A percentile compares a stretch with the other conserved stretches of the same genome.
Conservation (phyloP, 257 asterid genomes). For the Paraleonurus japonicus region DNA sequence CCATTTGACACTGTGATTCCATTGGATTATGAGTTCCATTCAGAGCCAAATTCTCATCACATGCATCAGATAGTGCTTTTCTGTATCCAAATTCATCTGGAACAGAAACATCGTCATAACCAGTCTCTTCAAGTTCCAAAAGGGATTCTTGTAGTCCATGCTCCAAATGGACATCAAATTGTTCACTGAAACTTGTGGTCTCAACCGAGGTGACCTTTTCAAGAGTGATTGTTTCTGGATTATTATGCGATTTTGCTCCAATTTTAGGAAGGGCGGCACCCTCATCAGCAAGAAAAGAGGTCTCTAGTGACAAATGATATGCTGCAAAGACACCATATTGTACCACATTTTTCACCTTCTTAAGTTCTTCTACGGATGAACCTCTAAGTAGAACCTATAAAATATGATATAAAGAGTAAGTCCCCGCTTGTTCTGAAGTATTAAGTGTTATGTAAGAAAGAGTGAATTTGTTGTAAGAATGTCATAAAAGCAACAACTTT, state of each 20-base stretch:
- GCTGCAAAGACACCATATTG: conserved; percentile 8
- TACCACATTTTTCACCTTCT: neutral
- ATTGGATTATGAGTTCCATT: neutral
- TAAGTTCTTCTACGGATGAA: neutral
- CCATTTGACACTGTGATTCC: neutral
- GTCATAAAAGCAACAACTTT: too few species aligned
- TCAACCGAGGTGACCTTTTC: neutral
- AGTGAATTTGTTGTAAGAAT: neutral
- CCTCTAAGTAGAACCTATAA: neutral
- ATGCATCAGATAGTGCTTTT: neutral
- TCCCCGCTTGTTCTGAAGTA: neutral
- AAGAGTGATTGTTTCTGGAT: too few species aligned
- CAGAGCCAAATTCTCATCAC: conserved; percentile 1
- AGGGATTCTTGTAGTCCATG: neutral
- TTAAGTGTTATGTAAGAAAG: neutral
- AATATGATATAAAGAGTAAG: neutral
- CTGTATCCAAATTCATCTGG: neutral
- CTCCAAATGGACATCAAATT: neutral
- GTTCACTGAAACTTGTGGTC: neutral
- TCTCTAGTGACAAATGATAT: neutral
- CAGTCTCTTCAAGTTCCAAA: neutral
- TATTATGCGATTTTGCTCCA: neutral
- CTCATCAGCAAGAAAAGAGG: conserved; percentile 7
- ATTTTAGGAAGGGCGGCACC: neutral
- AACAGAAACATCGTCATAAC: neutral